Percentiles rank a stretch among this genome's conserved stretches.
Evolutionary conservation across 306 rosid genomes (phyloP).

Genomic region (Castanea crenata): DNA sequence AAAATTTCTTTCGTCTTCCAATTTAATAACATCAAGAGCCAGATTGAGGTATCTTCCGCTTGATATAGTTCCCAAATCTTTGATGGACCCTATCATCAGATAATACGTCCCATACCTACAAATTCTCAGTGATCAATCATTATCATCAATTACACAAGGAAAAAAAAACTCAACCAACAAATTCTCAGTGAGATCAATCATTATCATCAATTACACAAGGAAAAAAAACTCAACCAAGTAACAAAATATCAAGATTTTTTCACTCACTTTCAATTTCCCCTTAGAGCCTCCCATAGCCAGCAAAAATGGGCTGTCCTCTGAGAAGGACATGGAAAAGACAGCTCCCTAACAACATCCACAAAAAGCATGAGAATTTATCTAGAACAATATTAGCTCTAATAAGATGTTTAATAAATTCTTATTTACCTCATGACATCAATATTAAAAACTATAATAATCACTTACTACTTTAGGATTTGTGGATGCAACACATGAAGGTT

Average conservation of each 20-base stretch:
- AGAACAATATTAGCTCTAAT: slow-evolving; percentile 1
- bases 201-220: too few species aligned
- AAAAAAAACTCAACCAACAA: neutral
- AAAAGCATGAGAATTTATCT: slow-evolving; percentile 20
- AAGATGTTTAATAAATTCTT: neutral
- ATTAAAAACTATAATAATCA: neutral
- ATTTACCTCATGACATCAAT: neutral
- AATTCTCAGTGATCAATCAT: slow-evolving; percentile 18
- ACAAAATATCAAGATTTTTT: slow-evolving; percentile 1
- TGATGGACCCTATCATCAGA: slow-evolving; percentile 50
- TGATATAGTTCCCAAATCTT: slow-evolving; percentile 42
- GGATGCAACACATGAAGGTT: slow-evolving; percentile 73
- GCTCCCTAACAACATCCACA: slow-evolving; percentile 63
- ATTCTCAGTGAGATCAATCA: too few species aligned
- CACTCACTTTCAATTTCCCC: slow-evolving; percentile 73
- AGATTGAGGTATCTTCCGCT: slow-evolving; percentile 35
- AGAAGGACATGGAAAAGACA: slow-evolving; percentile 65
- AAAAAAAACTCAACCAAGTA: neutral
- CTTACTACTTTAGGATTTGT: slow-evolving; percentile 60
- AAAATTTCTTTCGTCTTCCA: neutral
- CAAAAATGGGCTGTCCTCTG: slow-evolving; percentile 77
- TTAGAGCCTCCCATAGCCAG: slow-evolving; percentile 89
- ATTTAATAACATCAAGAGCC: slow-evolving; percentile 23
- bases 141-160: neutral
- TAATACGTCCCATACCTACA: slow-evolving; percentile 71